Evolutionary conservation across 495 filamentous ascomycete genomes (phyloP).

Genomic region (Penicillium fimorum): DNA sequence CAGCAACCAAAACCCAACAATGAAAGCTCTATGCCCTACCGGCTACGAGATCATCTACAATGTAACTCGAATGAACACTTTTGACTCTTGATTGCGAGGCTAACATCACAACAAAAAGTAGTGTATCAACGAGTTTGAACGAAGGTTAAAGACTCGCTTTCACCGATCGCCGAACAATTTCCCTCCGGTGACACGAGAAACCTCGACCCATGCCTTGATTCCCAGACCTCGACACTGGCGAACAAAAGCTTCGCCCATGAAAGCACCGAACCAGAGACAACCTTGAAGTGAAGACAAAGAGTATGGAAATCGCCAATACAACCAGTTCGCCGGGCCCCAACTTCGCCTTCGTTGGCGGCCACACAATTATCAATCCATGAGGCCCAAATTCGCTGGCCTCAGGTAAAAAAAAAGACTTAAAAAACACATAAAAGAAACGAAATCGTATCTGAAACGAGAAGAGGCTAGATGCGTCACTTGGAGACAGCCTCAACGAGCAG

Average conservation of each 20-base stretch:
- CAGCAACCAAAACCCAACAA: neutral
- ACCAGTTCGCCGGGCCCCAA: neutral
- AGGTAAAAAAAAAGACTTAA: conserved; percentile 10
- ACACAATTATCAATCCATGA: neutral
- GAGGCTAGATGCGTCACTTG: neutral
- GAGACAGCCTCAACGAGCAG: neutral
- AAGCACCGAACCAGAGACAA: neutral
- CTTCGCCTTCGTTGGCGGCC: neutral
- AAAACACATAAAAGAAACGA: conserved; percentile 11
- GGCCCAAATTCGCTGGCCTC: conserved; percentile 5
- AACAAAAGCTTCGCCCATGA: neutral
- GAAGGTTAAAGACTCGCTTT: neutral
- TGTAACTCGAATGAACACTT: neutral
- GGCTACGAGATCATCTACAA: neutral
- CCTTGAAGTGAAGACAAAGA: neutral
- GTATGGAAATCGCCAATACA: neutral
- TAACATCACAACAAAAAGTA: conserved; percentile 1
- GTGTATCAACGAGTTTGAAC: neutral
- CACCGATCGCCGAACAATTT: neutral
- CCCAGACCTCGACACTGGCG: neutral
- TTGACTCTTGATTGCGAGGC: conserved; percentile 3
- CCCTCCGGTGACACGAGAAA: neutral
- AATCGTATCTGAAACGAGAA: neutral
- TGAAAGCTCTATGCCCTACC: neutral
- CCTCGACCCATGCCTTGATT: neutral